Conservation (phyloP, 2,329 filamentous ascomycete genomes). For the Leptographium wingfieldii region DNA sequence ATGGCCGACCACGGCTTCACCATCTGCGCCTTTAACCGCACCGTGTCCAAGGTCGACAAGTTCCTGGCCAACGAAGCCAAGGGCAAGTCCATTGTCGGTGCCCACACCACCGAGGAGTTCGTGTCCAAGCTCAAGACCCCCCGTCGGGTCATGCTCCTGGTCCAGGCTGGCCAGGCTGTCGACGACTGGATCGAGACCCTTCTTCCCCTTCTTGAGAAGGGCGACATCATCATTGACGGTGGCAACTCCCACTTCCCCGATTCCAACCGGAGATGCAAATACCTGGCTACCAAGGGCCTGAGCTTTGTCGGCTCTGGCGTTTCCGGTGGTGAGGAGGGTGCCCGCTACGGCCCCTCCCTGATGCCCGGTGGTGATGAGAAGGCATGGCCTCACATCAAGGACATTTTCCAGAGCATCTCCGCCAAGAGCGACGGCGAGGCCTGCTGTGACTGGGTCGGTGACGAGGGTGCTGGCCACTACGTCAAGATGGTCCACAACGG, state of each 20-base stretch:
- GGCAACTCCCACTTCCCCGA: conserved; percentile 99
- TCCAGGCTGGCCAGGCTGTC: conserved; percentile 95
- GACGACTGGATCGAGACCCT: conserved; percentile 98
- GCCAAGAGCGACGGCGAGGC: conserved; percentile 96
- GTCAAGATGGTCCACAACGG: conserved; percentile 99
- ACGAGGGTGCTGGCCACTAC: conserved; percentile 98
- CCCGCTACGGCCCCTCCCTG: conserved; percentile 89
- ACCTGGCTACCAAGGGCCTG: conserved; percentile 77
- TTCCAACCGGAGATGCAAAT: conserved; percentile 91
- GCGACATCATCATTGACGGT: conserved; percentile 98
- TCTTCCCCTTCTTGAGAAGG: conserved; percentile 66
- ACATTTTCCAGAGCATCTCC: conserved; percentile 94
- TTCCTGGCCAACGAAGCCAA: conserved; percentile 88
- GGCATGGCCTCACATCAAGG: conserved; percentile 97
- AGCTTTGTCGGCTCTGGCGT: conserved; percentile 95
- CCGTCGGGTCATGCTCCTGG: conserved; percentile 94
- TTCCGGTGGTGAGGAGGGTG: conserved; percentile 98
- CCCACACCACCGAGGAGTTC: conserved; percentile 89
- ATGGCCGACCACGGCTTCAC: conserved; percentile 89
- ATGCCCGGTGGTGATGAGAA: conserved; percentile 99
- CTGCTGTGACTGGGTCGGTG: conserved; percentile 99
- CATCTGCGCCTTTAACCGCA: conserved; percentile 97
- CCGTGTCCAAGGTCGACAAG: conserved; percentile 91
- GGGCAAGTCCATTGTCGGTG: conserved; percentile 91
- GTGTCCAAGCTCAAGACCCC: conserved; percentile 93